Base-by-base conservation (phyloP, 2,329 filamentous ascomycete species). In the Epichloe baconii region DNA sequence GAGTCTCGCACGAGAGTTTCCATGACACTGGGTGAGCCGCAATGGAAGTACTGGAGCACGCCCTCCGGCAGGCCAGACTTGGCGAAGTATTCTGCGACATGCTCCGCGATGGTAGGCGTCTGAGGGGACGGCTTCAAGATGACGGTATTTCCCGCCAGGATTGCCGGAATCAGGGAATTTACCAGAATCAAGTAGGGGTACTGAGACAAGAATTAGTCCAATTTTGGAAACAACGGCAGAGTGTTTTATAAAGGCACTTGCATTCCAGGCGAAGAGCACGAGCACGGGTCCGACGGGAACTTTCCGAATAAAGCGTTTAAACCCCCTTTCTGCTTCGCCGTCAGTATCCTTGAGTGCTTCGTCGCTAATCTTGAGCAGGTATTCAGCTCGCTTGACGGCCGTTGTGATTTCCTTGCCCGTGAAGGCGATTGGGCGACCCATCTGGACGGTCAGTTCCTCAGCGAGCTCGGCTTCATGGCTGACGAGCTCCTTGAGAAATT, bases 91-190 rank as follows among this genome's bases (percentile, higher is more conserved):
- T 83, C 76, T 51, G 85, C 72, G 19, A 95, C 79, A 54, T 88
- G 88, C 72, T 97, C 91, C 42, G 81, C 90, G 55, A 95, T 83
- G 0, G 90, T 95, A 2, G 91, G 91, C 1, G 91, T 96, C 69
- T 97, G 91, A 10, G 91, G 91, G 5, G 88, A 95, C 21, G 91
- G 91, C 72, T 97, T 97, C 52, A 97, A 72, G 54, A 97, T 93
- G 53, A 97, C 87, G 4, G 85, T 83, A 70, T 96, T 95, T 42
- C 91, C 91, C 34, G 87, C 82, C 40, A 97, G 77, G 40, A 97
- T 76, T n/a, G 91, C 91, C 17, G 91, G 91, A 55, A 97, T 81
- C 53, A 97, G 75, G 12, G 88, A 90, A 73, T 97, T 97, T 64
- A 96, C 80, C 34, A 96, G 80, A 58, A 90, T 95, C 47, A 97